Base-by-base conservation (phyloP, 2,329 filamentous ascomycete genomes). In the Penicillium oxalicum region DNA sequence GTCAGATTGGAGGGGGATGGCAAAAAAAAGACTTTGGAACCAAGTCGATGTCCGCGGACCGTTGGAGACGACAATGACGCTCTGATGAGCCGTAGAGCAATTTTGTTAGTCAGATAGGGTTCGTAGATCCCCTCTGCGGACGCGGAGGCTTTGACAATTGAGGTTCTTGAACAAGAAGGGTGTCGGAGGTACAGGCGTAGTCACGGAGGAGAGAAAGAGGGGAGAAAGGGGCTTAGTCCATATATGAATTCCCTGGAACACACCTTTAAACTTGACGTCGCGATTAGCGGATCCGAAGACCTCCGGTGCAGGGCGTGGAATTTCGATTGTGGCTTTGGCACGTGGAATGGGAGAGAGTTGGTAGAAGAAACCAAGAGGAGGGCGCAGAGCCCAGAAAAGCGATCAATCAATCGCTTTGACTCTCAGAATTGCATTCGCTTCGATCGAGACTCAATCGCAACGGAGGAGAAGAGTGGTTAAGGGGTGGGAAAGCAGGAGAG, bases 331-430 rank as follows among this genome's bases (percentile, higher is more conserved):
- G 54, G 51, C 50, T 55, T 44, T 50, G 43, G 50, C 56, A 59
- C 57, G 57, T 60, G 57, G 56, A 54, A 57, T 53, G 47, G 40
- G 52, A 47, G 45, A 45, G 33, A n/a, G n/a, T 18, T 5, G 9
- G 46, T 33, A 32, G 34, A 27, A 28, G 27, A 43, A 24, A 38
- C 26, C 26, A 38, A 38, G 26, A 32, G 40, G 47, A 29, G 37
- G 47, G 47, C 27, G 36, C 36, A 47, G 41, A 29, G 36, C 41
- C 38, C 36, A 40, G 24, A 9, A 5, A 34, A 38, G 18, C 36
- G n/a, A 24, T 9, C 4, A 37, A 13, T 29, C 13, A 5, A 12
- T 45, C 42, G 33, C 39, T 41, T 27, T 49, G 32, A 38, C 41
- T 41, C 34, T 25, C 25, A 6, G 11, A 41, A 9, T 32, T 11